A percentile compares a stretch with the other conserved stretches of the same genome.
Conservation (phyloP, 176 grass and related monocot species). For the Luzula sylvatica region DNA sequence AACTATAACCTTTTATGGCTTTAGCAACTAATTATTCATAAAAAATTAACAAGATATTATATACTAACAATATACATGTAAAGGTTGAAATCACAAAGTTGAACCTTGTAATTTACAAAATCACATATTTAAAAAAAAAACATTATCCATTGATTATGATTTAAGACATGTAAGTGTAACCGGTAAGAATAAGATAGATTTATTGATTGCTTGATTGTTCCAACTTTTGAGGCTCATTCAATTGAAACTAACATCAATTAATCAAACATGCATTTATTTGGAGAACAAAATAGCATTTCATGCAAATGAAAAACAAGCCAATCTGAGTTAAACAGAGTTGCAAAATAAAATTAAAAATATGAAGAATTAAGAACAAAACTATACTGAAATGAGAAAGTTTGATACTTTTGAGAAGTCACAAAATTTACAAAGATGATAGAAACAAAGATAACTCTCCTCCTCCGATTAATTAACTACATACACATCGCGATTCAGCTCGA, state of each 20-base stretch:
- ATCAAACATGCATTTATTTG: slow-evolving; percentile 4
- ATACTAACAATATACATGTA: too few relatives aligned
- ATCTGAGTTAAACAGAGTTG: not conserved
- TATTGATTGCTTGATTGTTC: slow-evolving; percentile 4
- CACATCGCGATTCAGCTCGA: slow-evolving; percentile 11
- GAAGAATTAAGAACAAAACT: slow-evolving; percentile 4
- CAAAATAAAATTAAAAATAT: slow-evolving; percentile 9
- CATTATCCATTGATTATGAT: not conserved
- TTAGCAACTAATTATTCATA: too few relatives aligned
- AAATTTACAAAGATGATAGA: slow-evolving; percentile 23
- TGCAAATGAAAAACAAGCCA: not conserved
- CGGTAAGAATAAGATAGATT: not conserved
- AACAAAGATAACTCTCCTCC: slow-evolving; percentile 4
- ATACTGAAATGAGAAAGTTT: slow-evolving; percentile 20
- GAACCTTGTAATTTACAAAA: not conserved
- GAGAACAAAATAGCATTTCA: not conserved
- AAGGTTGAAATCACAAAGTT: not conserved
- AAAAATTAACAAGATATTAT: too few relatives aligned
- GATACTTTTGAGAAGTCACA: slow-evolving; percentile 20
- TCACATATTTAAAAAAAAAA: not conserved
- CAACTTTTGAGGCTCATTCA: slow-evolving; percentile 11
- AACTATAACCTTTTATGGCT: too few relatives aligned
- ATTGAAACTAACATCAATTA: slow-evolving; percentile 11
- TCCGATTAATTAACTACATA: not conserved
- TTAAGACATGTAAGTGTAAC: not conserved